These are phyloP conservation scores for Phytopythium cucurbitacearum DNA, from an alignment of 352 stramenopile species.

Conservation along the genomic window DNA sequence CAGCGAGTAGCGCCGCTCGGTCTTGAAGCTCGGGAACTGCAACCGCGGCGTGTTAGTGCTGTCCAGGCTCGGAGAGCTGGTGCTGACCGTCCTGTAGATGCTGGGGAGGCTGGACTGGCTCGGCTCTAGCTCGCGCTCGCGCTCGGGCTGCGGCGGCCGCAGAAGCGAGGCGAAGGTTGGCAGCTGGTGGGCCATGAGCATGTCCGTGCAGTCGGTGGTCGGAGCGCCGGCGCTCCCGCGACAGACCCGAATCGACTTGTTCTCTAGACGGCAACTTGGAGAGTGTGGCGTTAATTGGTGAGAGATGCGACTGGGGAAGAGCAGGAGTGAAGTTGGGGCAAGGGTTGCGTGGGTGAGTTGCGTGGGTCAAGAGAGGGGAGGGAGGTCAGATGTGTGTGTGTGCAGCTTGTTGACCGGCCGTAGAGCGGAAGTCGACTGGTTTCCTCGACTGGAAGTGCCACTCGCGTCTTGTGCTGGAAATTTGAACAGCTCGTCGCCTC, in stretches of 20 bases:
- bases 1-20: too few species aligned
- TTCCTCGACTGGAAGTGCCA: too few species aligned
- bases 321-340: constrained; percentile 1
- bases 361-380: not conserved
- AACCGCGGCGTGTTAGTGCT: too few species aligned
- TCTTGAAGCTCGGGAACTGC: too few species aligned
- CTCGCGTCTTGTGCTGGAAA: too few species aligned
- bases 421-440: too few species aligned
- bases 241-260: not conserved
- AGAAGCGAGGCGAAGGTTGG: constrained; percentile 26
- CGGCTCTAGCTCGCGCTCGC: constrained; percentile 2
- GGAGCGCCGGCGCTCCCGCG: not conserved
- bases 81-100: too few species aligned
- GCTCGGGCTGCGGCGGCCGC: not conserved
- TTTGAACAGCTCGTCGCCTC: too few species aligned
- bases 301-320: not conserved
- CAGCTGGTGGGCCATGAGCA: constrained; percentile 12
- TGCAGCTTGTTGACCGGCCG: too few species aligned
- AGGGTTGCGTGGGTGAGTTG: not conserved
- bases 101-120: not conserved
- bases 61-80: too few species aligned
- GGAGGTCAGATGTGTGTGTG: not conserved
- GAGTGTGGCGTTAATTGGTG: not conserved
- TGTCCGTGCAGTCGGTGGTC: constrained; percentile 3
- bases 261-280: not conserved